These are phyloP conservation scores for Penicillium sp. DNA, from an alignment of 2,329 filamentous ascomycete species.

Conservation along the genomic window DNA sequence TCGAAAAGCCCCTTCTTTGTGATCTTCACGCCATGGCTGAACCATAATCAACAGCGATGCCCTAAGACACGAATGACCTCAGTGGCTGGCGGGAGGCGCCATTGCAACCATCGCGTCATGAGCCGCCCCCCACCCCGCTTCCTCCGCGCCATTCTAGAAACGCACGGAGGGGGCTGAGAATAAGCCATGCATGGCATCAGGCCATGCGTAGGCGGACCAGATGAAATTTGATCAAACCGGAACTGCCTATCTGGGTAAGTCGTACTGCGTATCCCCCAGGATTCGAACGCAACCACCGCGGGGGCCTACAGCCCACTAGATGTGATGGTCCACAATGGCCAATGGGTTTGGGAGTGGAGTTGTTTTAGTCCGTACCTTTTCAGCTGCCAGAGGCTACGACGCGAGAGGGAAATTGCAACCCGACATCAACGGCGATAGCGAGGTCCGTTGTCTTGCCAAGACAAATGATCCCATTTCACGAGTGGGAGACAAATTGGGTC, in stretches of 20 bases:
- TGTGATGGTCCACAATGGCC: neutral
- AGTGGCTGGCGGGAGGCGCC: constrained; percentile 20
- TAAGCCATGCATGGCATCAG: constrained; percentile 1
- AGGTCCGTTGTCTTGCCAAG: too few species aligned
- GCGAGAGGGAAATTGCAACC: neutral
- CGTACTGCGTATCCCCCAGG: constrained; percentile 17
- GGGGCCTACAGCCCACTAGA: neutral
- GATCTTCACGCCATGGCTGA: constrained; percentile 19
- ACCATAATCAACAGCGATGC: constrained; percentile 1
- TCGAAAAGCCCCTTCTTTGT: constrained; percentile 3
- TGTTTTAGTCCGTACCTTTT: neutral
- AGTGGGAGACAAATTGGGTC: too few species aligned
- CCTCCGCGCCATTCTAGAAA: neutral
- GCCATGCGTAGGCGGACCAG: constrained; percentile 3
- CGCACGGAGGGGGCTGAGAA: neutral
- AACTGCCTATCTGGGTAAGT: constrained; percentile 22
- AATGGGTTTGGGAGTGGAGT: neutral
- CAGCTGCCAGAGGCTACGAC: neutral
- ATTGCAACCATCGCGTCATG: neutral
- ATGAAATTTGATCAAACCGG: constrained; percentile 6
- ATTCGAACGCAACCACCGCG: constrained; percentile 21
- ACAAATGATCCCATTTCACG: too few species aligned
- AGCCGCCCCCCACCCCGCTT: neutral
- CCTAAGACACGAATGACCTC: constrained; percentile 14
- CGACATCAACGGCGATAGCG: too few species aligned